Evolutionary conservation across 2,329 filamentous ascomycete genomes (phyloP), one percentile per base, ranked within the genome.

Genomic region (Trichoderma citrinoviride): DNA sequence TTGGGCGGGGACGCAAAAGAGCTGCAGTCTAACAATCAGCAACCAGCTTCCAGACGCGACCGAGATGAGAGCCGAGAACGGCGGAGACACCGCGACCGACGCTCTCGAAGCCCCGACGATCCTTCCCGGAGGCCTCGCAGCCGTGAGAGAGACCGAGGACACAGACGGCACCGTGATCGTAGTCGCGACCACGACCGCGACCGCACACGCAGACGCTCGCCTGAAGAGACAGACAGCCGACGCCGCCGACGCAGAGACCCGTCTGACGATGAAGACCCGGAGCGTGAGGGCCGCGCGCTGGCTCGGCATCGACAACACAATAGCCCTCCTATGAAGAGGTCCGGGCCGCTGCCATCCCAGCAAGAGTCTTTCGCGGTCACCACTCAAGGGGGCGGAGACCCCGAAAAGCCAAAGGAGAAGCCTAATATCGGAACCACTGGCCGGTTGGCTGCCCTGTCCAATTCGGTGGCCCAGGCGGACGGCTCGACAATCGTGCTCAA

Each of bases 371-470:
- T 88, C 68, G 85, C 86, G 67, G 85, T 86, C 27, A 83, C 79
- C 25, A 82, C 77, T 7, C 17, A 60, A 12, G 46, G 15, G 7
- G 83, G 83, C 62, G 71, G 74, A 52, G 75, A 75, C 41, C 78
- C 82, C 7, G 77, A 81, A 53, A 81, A 83, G 67, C 87, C 90
- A 66, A 93, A 95, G 73, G 89, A 98, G 75, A 93, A 93, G 76
- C 91, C 93, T 46, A 99, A 97, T 77, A 96, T 90, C 77, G 86
- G 85, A 21, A 86, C 83, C 40, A 93, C 93, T 0, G 95, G 95
- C 29, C 82, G 90, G 7, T 83, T 99, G 19, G 95, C 95, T 3
- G 92, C 93, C 50, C 93, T 92, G 68, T 93, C 93, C 58, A 98
- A 99, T 75, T 81, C 86, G 2, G 77, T 88, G 19, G 87, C 87